phyloP scores from a whole-genome alignment of 345 rosid species.

The Pistacia vera region DNA sequence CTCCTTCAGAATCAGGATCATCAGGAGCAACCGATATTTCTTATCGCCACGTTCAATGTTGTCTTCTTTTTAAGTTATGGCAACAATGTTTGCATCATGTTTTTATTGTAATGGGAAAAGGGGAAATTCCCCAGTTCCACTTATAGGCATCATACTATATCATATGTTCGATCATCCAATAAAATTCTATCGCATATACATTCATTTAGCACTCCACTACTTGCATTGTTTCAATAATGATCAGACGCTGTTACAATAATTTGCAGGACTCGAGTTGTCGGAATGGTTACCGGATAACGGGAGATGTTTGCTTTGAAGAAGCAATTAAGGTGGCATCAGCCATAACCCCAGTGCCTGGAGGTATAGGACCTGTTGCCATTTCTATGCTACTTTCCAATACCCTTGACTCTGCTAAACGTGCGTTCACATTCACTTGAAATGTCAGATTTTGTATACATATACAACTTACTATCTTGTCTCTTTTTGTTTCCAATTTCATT shows the following conservation, averaged over 20 bases:
- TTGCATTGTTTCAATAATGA: background rate
- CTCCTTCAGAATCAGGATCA: too few relatives aligned
- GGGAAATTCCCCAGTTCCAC: background rate
- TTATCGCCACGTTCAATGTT: too few relatives aligned
- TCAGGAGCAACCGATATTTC: too few relatives aligned
- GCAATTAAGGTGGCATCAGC: conserved; percentile 31
- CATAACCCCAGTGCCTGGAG: conserved; percentile 38
- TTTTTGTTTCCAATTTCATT: background rate
- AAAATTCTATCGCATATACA: too few relatives aligned
- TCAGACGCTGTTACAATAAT: background rate
- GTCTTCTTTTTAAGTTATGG: background rate
- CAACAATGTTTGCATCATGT: background rate
- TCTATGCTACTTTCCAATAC: conserved; percentile 37
- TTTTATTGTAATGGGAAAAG: background rate
- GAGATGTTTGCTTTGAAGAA: conserved; percentile 39
- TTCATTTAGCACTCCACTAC: background rate
- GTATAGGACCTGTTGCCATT: conserved; percentile 29
- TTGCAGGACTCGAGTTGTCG: conserved; percentile 18
- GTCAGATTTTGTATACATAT: background rate
- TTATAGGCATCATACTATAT: too few relatives aligned
- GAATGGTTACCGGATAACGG: conserved; percentile 14
- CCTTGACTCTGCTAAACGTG: conserved; percentile 36
- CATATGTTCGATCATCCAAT: too few relatives aligned
- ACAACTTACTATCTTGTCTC: background rate
- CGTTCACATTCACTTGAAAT: conserved; percentile 8